Evolutionary conservation across 345 rosid genomes (phyloP).

Genomic region (Arabidopsis suecica): DNA sequence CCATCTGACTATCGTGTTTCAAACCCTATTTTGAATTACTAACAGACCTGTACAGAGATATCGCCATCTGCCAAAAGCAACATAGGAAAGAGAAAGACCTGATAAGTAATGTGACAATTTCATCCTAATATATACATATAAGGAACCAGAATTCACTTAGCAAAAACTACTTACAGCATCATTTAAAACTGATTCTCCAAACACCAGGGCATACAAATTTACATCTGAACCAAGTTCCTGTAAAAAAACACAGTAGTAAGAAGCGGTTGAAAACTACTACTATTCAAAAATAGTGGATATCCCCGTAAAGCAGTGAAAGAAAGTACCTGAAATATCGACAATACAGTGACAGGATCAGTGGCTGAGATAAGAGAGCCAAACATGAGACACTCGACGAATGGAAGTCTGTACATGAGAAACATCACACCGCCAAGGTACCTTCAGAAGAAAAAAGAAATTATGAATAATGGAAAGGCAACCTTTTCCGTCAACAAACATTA

Average conservation of each 20-base stretch:
- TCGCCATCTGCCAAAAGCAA: slow-evolving; percentile 75
- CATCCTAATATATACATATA: slow-evolving; percentile 22
- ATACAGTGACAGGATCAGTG: slow-evolving; percentile 97
- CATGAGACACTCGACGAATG: slow-evolving; percentile 94
- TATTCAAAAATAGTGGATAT: neutral
- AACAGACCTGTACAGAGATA: slow-evolving; percentile 92
- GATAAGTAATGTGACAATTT: slow-evolving; percentile 32
- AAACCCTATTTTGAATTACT: slow-evolving; percentile 24
- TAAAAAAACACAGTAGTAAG: slow-evolving; percentile 36
- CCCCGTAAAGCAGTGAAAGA: slow-evolving; percentile 6
- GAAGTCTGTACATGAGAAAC: slow-evolving; percentile 88
- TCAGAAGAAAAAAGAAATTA: slow-evolving; percentile 33
- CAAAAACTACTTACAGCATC: slow-evolving; percentile 75
- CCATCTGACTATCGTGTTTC: slow-evolving; percentile 22
- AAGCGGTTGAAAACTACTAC: neutral
- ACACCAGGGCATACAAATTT: slow-evolving; percentile 95
- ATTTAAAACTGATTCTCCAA: slow-evolving; percentile 97
- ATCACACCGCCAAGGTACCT: slow-evolving; percentile 91
- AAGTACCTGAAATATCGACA: slow-evolving; percentile 94
- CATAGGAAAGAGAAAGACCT: slow-evolving; percentile 36
- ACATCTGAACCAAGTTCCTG: slow-evolving; percentile 97
- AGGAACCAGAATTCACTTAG: slow-evolving; percentile 23
- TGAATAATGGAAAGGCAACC: neutral
- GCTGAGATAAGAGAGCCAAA: slow-evolving; percentile 99
- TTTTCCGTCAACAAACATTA: slow-evolving; percentile 3